Evolutionary conservation across 2,329 filamentous ascomycete genomes (phyloP).

Genomic region (Colletotrichum trifolii): DNA sequence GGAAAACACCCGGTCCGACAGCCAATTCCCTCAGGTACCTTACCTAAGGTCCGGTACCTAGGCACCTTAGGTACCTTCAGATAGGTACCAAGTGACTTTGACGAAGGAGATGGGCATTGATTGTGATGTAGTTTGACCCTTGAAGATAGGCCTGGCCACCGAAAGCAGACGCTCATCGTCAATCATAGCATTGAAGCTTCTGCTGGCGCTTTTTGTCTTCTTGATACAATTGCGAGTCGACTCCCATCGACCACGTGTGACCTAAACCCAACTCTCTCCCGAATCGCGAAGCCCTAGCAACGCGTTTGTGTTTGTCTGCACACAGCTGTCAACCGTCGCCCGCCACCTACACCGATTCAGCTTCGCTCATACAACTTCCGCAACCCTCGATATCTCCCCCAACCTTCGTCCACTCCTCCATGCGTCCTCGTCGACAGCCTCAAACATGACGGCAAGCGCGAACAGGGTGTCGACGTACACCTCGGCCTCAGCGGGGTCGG

Average conservation of each 20-base stretch:
- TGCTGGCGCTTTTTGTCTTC: not conserved
- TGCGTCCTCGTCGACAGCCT: slow-evolving; percentile 23
- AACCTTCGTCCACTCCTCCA: slow-evolving; percentile 6
- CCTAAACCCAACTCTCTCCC: slow-evolving; percentile 1
- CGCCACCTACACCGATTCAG: not conserved
- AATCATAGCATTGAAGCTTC: slow-evolving; percentile 13
- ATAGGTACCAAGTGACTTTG: not conserved
- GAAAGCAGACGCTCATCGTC: not conserved
- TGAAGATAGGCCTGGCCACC: slow-evolving; percentile 4
- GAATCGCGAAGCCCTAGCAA: slow-evolving; percentile 24
- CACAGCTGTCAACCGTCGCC: slow-evolving; percentile 30
- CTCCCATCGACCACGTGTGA: not conserved
- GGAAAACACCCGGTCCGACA: slow-evolving; percentile 37
- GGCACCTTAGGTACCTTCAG: too few species aligned
- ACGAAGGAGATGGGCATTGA: slow-evolving; percentile 24
- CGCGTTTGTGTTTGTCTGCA: slow-evolving; percentile 30
- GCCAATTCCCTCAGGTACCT: slow-evolving; percentile 30
- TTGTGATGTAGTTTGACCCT: slow-evolving; percentile 1
- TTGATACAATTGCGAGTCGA: not conserved
- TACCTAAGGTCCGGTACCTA: too few species aligned
- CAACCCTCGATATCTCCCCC: slow-evolving; percentile 13
- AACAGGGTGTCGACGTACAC: slow-evolving; percentile 71
- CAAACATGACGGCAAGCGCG: slow-evolving; percentile 61
- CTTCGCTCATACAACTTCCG: not conserved
- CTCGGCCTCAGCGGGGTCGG: slow-evolving; percentile 62